These are phyloP conservation scores for Linum trigynum DNA, from an alignment of 345 rosid species.

Conservation along the genomic window DNA sequence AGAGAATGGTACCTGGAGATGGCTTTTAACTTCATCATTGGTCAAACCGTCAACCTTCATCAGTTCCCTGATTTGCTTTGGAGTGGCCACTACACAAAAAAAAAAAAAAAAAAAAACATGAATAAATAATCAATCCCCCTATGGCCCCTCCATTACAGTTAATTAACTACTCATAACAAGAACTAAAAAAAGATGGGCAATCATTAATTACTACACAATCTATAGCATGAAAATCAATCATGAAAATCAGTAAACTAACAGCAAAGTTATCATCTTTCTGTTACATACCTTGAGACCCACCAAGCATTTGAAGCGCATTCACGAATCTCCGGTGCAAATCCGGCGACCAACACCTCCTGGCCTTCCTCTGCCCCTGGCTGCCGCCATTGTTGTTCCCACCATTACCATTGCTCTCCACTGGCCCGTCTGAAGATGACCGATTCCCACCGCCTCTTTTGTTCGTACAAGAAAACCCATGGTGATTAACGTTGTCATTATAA, in stretches of 20 bases:
- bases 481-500: conserved; percentile 28
- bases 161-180: too few relatives aligned
- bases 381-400: conserved; percentile 12
- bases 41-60: conserved; percentile 99
- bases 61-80: conserved; percentile 92
- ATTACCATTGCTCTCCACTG: conserved; percentile 14
- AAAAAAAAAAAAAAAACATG: conserved; percentile 1
- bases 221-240: not conserved
- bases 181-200: not conserved
- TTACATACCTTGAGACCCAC: conserved; percentile 90
- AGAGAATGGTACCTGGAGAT: conserved; percentile 60
- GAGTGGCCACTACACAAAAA: conserved; percentile 64
- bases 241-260: not conserved
- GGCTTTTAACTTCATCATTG: conserved; percentile 99
- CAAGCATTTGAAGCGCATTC: conserved; percentile 93
- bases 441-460: conserved; percentile 22
- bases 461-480: conserved; percentile 28
- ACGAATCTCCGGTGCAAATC: conserved; percentile 95
- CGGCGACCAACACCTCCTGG: conserved; percentile 98
- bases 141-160: not conserved
- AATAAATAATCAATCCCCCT: not conserved
- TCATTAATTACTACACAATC: not conserved
- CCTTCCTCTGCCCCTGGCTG: conserved; percentile 67
- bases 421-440: conserved; percentile 26
- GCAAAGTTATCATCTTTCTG: too few relatives aligned